Evolutionary conservation across 768 basidiomycete genomes (phyloP).

Genomic region (Xerocomellus dryophilus): DNA sequence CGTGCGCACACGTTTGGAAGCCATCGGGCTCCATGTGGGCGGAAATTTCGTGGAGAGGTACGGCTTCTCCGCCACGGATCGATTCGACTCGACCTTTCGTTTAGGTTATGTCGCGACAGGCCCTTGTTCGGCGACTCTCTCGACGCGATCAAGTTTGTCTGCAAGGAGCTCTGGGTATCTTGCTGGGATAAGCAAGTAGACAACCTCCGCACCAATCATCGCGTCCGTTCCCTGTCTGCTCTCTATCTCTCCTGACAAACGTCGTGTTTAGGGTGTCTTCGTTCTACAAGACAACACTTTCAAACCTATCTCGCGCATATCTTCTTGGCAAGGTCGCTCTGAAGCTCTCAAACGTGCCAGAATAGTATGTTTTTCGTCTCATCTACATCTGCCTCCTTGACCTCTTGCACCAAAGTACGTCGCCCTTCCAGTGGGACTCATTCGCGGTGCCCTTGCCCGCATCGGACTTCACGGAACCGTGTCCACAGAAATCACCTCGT

Average conservation of each 20-base stretch:
- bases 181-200: conserved; percentile 96
- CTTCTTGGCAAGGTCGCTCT: conserved; percentile 74
- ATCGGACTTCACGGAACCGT: conserved; percentile 77
- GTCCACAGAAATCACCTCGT: conserved; percentile 67
- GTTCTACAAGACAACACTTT: conserved; percentile 91
- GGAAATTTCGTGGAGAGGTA: background rate
- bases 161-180: conserved; percentile 88
- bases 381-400: background rate
- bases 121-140: conserved; percentile 77
- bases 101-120: conserved; percentile 73
- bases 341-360: conserved; percentile 70
- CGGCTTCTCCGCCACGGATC: too few relatives aligned
- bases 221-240: conserved; percentile 47
- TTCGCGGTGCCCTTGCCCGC: conserved; percentile 75
- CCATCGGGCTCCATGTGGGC: conserved; percentile 41
- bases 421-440: conserved; percentile 77
- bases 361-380: conserved; percentile 46
- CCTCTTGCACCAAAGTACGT: conserved; percentile 54
- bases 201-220: conserved; percentile 91
- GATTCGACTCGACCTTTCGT: background rate
- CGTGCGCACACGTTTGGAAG: conserved; percentile 65
- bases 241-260: background rate
- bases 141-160: conserved; percentile 91
- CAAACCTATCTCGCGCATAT: conserved; percentile 77
- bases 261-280: conserved; percentile 71